These are phyloP conservation scores for Neurospora sp. DNA, from an alignment of 495 filamentous ascomycete genomes.

Conservation along the genomic window DNA sequence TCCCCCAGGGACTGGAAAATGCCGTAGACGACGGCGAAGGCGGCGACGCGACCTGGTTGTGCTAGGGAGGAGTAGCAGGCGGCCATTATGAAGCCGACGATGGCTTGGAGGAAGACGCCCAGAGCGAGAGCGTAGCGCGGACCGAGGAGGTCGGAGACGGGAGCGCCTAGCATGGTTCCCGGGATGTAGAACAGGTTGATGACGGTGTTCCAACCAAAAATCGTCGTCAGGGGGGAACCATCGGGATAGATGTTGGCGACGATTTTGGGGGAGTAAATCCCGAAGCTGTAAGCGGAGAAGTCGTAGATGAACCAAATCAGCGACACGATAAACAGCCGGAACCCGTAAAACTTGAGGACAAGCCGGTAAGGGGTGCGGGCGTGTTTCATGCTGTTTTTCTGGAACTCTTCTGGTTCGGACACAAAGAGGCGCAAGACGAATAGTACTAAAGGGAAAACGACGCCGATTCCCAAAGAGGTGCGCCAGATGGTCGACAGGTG, in stretches of 20 bases:
- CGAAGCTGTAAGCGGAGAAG: conserved; percentile 70
- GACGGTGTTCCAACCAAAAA: conserved; percentile 78
- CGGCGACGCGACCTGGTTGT: conserved; percentile 53
- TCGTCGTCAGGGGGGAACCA: conserved; percentile 51
- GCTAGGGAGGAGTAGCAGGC: conserved; percentile 57
- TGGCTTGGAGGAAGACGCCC: conserved; percentile 57
- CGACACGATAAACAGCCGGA: conserved; percentile 55
- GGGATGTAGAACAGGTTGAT: conserved; percentile 83
- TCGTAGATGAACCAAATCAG: conserved; percentile 93
- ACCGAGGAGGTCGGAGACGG: conserved; percentile 63
- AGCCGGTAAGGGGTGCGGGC: conserved; percentile 47
- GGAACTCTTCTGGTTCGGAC: conserved; percentile 76
- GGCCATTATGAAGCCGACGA: conserved; percentile 85
- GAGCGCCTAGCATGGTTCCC: conserved; percentile 66
- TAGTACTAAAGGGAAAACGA: conserved; percentile 66
- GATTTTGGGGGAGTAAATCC: conserved; percentile 66
- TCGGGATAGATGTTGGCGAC: conserved; percentile 52
- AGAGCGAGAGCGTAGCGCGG: conserved; percentile 60
- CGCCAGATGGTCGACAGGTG: conserved; percentile 69
- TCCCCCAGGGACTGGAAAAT: conserved; percentile 81
- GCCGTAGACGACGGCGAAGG: conserved; percentile 66
- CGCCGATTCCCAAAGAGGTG: conserved; percentile 64
- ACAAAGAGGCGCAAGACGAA: conserved; percentile 67
- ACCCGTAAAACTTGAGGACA: conserved; percentile 49
- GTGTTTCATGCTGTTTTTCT: conserved; percentile 42